Evolutionary conservation across 2,329 filamentous ascomycete species (phyloP).

Genomic region (Stromatinia cepivora): DNA sequence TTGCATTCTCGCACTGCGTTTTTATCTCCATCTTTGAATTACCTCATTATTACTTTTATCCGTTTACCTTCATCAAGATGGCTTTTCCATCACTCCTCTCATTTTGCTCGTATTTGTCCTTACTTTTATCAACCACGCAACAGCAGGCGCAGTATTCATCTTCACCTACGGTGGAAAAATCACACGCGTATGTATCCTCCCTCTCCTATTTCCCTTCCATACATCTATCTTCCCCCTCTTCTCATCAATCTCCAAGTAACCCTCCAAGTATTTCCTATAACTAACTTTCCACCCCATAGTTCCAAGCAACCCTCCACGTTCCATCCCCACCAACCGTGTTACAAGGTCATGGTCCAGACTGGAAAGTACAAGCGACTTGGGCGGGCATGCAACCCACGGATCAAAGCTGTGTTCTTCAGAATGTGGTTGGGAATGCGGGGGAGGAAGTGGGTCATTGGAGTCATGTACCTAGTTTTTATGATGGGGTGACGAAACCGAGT

Average conservation of each 20-base stretch:
- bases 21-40: not conserved
- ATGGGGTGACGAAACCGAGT: constrained; percentile 12
- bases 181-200: not conserved
- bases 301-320: constrained; percentile 3
- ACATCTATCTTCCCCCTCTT: not conserved
- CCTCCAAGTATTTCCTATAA: not conserved
- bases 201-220: not conserved
- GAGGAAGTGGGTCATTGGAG: constrained; percentile 2
- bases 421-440: constrained; percentile 17
- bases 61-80: not conserved
- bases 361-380: constrained; percentile 11
- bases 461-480: constrained; percentile 20
- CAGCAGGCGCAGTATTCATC: constrained; percentile 5
- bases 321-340: constrained; percentile 8
- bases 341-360: constrained; percentile 2
- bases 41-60: not conserved
- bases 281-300: not conserved
- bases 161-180: constrained; percentile 11
- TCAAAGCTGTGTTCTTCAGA: constrained; percentile 30
- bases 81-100: not conserved
- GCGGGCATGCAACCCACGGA: constrained; percentile 1
- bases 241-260: not conserved
- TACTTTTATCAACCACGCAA: not conserved
- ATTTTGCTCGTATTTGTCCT: not conserved
- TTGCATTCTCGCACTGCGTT: not conserved